Evolutionary conservation across 2,329 filamentous ascomycete species (phyloP).

Genomic region (Exophiala sideris): DNA sequence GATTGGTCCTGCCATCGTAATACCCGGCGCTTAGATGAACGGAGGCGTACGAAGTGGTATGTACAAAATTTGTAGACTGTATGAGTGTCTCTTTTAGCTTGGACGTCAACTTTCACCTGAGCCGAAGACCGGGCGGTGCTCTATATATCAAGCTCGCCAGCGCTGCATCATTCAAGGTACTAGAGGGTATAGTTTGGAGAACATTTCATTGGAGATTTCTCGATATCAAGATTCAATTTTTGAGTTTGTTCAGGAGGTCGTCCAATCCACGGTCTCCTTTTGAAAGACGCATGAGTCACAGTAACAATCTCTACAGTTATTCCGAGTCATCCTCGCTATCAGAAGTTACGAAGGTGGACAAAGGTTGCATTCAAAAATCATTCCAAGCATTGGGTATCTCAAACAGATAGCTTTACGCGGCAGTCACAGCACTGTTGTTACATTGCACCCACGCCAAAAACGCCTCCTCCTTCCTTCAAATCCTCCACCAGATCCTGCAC

Average conservation of each 20-base stretch:
- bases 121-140: no score
- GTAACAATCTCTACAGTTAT: not conserved
- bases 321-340: not conserved
- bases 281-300: not conserved
- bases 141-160: no score
- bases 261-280: not conserved
- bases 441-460: slow-evolving; percentile 21
- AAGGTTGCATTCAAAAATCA: not conserved
- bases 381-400: not conserved
- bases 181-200: no score
- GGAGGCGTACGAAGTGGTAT: no score
- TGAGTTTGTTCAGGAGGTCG: no score
- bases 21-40: not conserved
- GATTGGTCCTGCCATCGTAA: slow-evolving; percentile 11
- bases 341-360: not conserved
- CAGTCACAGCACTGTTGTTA: slow-evolving; percentile 2
- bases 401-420: not conserved
- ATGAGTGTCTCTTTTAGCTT: no score
- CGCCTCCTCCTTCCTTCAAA: slow-evolving; percentile 56
- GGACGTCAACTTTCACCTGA: no score
- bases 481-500: slow-evolving; percentile 84
- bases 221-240: no score
- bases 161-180: no score
- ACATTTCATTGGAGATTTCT: no score
- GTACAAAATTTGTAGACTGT: no score